Evolutionary conservation across 1,139 yeast species (phyloP).

Genomic region (Hyphopichia pseudoburtonii): DNA sequence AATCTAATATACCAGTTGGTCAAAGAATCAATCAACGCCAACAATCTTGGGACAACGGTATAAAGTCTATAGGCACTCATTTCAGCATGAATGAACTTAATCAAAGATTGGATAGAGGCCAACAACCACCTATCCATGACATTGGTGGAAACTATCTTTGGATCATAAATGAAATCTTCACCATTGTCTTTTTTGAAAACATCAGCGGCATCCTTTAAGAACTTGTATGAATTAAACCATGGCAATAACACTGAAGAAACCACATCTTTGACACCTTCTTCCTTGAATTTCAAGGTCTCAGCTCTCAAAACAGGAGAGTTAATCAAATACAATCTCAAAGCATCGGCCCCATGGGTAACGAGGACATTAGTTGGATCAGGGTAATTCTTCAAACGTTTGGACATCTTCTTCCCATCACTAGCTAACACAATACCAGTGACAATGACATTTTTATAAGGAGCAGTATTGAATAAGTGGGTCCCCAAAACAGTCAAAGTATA

Average conservation of each 20-base stretch:
- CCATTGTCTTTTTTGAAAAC: constrained; percentile 74
- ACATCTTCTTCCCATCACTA: constrained; percentile 98
- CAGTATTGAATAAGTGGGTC: constrained; percentile 86
- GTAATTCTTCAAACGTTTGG: constrained; percentile 95
- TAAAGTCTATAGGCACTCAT: constrained; percentile 88
- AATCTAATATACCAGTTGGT: constrained; percentile 99
- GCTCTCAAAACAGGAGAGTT: constrained; percentile 97
- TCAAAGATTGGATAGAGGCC: constrained; percentile 90
- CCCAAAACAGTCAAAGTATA: constrained; percentile 95
- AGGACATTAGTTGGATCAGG: constrained; percentile 89
- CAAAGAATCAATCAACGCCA: constrained; percentile 85
- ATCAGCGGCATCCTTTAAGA: constrained; percentile 92
- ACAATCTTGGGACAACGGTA: constrained; percentile 92
- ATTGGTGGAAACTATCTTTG: constrained; percentile 62
- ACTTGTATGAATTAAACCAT: constrained; percentile 97
- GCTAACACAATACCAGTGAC: constrained; percentile 97
- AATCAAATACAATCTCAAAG: constrained; percentile 90
- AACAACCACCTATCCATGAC: constrained; percentile 98
- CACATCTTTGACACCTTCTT: constrained; percentile 97
- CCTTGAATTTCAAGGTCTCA: constrained; percentile 94
- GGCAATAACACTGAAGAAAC: constrained; percentile 94
- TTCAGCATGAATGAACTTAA: constrained; percentile 81
- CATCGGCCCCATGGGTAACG: constrained; percentile 95
- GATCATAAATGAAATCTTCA: constrained; percentile 71
- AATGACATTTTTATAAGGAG: constrained; percentile 94